These are phyloP conservation scores for Remersonia thermophila DNA, from an alignment of 2,329 filamentous ascomycete species.

Conservation along the genomic window DNA sequence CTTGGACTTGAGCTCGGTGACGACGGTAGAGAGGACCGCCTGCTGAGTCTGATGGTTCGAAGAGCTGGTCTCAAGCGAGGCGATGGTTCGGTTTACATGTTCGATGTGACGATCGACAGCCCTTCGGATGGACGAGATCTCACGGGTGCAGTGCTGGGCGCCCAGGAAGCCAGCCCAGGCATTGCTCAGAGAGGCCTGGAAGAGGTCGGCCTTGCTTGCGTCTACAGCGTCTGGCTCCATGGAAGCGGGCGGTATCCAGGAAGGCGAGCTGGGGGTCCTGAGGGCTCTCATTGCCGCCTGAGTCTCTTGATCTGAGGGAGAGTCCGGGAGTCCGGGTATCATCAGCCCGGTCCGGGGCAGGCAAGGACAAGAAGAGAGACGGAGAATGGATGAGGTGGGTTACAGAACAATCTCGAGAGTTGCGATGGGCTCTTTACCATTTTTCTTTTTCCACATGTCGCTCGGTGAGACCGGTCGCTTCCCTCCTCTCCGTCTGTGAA, in stretches of 20 bases:
- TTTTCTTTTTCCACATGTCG: too few relatives aligned
- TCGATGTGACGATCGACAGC: slow-evolving; percentile 9
- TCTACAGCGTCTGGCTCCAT: slow-evolving; percentile 7
- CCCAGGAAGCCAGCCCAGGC: slow-evolving; percentile 14
- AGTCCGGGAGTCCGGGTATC: too few relatives aligned
- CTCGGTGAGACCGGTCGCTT: too few relatives aligned
- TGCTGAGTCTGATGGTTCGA: slow-evolving; percentile 2
- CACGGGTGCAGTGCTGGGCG: slow-evolving; percentile 13
- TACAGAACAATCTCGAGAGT: too few relatives aligned
- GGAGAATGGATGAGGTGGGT: too few relatives aligned
- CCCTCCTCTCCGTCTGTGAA: too few relatives aligned
- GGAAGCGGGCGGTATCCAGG: neutral
- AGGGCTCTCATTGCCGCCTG: neutral
- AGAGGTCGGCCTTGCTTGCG: slow-evolving; percentile 6
- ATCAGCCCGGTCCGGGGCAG: too few relatives aligned
- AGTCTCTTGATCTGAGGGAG: too few relatives aligned
- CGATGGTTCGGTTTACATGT: slow-evolving; percentile 6
- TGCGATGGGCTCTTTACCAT: too few relatives aligned
- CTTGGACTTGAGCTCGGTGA: slow-evolving; percentile 9
- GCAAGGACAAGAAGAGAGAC: too few relatives aligned
- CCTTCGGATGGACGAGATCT: slow-evolving; percentile 10
- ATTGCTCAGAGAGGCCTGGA: slow-evolving; percentile 11
- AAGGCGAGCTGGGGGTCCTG: neutral
- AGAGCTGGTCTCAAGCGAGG: slow-evolving; percentile 5
- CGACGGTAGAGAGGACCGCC: slow-evolving; percentile 3